A percentile compares a stretch with the other conserved stretches of the same genome.
phyloP scores from a whole-genome alignment of 169 alveolate species.

The Sarcocystis neurona region DNA sequence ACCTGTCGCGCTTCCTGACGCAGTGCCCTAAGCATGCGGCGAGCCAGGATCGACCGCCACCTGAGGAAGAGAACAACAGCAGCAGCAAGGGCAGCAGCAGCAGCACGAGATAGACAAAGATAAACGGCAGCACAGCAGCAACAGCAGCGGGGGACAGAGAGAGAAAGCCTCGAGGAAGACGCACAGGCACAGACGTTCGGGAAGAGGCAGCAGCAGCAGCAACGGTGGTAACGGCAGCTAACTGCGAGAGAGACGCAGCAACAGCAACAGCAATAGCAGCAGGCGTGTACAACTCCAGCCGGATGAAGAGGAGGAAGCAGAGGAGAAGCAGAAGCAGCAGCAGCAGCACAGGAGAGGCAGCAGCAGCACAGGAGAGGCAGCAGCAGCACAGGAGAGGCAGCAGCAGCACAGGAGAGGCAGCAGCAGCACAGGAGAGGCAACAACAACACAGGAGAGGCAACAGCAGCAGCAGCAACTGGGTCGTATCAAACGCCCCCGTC shows the following conservation, averaged over 20 bases:
- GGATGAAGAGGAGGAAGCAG: not conserved
- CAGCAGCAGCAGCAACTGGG: not conserved
- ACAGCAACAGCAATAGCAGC: not conserved
- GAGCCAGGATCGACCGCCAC: slow-evolving; percentile 67
- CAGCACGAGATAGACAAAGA: not conserved
- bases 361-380: too few relatives aligned
- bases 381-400: too few relatives aligned
- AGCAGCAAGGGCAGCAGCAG: not conserved
- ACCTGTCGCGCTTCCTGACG: slow-evolving; percentile 77
- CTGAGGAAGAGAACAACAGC: not conserved
- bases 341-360: too few relatives aligned
- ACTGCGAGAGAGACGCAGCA: too few relatives aligned
- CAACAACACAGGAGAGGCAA: slow-evolving; percentile 10
- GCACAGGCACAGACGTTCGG: too few relatives aligned
- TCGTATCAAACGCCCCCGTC: too few relatives aligned
- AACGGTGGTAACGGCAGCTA: too few relatives aligned
- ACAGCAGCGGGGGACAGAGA: not conserved
- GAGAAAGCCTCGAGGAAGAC: not conserved
- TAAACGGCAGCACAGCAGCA: not conserved
- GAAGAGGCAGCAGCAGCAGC: too few relatives aligned
- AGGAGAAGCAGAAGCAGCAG: not conserved
- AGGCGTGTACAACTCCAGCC: not conserved
- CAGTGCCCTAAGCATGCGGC: slow-evolving; percentile 74
- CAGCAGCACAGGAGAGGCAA: slow-evolving; percentile 72
- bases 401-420: too few relatives aligned